Evolutionary conservation across 2,329 filamentous ascomycete genomes (phyloP).

Genomic region (Acrocalymma vagum): DNA sequence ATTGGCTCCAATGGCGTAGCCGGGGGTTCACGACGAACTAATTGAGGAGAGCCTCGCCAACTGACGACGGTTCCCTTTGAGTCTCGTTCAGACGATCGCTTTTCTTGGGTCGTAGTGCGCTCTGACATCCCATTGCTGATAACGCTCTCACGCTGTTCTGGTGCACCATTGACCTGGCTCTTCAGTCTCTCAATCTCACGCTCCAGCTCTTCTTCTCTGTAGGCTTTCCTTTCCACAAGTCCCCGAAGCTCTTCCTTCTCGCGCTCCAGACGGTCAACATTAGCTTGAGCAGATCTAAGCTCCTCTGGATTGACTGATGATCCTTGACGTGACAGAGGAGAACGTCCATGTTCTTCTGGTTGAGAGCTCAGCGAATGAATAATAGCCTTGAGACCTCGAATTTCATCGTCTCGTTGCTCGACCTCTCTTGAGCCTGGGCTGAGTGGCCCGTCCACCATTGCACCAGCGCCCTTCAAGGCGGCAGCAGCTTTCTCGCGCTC

Average conservation of each 20-base stretch:
- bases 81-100: conserved; percentile 69
- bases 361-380: conserved; percentile 93
- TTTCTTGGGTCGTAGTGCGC: conserved; percentile 54
- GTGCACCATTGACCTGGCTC: conserved; percentile 41
- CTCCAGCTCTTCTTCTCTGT: conserved; percentile 85
- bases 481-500: conserved; percentile 84
- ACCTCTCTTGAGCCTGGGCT: conserved; percentile 72
- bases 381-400: conserved; percentile 94
- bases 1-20: conserved; percentile 71
- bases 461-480: conserved; percentile 62
- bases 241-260: conserved; percentile 81
- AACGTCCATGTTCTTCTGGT: conserved; percentile 53
- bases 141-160: conserved; percentile 61
- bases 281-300: conserved; percentile 65
- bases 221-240: conserved; percentile 75
- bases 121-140: conserved; percentile 61
- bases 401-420: conserved; percentile 96
- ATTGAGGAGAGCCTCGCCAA: conserved; percentile 53
- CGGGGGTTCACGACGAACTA: conserved; percentile 40
- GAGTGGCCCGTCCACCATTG: conserved; percentile 52
- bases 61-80: conserved; percentile 72
- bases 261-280: conserved; percentile 76
- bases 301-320: conserved; percentile 51
- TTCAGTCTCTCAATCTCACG: conserved; percentile 74
- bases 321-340: conserved; percentile 38